Base-by-base conservation (phyloP, 257 asterid genomes). In the Salvia miltiorrhiza region DNA sequence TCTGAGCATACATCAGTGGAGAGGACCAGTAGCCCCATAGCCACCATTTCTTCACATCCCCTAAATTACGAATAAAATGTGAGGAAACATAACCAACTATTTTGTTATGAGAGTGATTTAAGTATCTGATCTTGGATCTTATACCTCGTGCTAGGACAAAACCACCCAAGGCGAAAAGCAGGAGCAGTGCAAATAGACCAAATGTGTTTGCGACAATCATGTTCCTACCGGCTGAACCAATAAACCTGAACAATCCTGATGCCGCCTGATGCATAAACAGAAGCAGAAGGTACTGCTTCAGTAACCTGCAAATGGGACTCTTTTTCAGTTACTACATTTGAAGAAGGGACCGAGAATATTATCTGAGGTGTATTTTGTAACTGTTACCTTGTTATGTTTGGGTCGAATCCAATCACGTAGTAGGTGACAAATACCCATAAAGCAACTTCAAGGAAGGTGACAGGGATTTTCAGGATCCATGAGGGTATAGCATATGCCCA, bases 11-110 rank as follows among this genome's bases (percentile, higher is more conserved):
- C 95, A 86, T 86, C 78, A 88, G 23, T 0, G 95, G 95, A 11
- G 95, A 88, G 45, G 82, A 41, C 86, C 87, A 88, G 83, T 84
- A 88, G 7, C 90, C 92, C 95, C 95, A 88, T 39, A 88, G 9
- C 92, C 95, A 88, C 95, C 95, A 88, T 10, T 70, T 68, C 77
- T 82, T 84, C 24, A 88, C 88, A 65, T 84, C 77, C 44, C 64
- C 95, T 88, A 77, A 48, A 68, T n/a, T 65, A 28, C 14, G 56
- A 65, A 56, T 10, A 16, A 70, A 21, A 35, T 39, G 68, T 53
- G n/a, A 69, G 52, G 33, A 69, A 65, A 28, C 49, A 60, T 65
- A 45, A 40, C 6, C 0, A 12, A 58, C 16, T 35, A 5, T 33
- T 23, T 26, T n/a, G 41, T 8, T 32, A 45, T 13, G 44, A 24